phyloP scores from a whole-genome alignment of 768 basidiomycete genomes.

The Suillus plorans region DNA sequence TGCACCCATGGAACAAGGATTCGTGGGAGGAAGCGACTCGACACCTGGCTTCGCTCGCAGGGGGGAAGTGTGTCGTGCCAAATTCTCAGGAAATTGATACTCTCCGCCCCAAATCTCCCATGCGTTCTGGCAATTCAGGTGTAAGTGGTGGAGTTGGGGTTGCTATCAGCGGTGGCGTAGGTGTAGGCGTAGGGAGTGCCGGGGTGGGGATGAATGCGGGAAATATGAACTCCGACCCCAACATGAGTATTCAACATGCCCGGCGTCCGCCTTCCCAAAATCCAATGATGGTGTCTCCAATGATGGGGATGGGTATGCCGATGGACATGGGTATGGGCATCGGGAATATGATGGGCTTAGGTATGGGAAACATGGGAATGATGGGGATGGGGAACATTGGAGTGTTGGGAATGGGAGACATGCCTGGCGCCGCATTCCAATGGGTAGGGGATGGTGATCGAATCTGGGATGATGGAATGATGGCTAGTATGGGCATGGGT shows the following conservation, averaged over 20 bases:
- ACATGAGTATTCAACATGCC: constrained; percentile 15
- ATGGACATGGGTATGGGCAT: constrained; percentile 39
- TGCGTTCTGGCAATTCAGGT: constrained; percentile 37
- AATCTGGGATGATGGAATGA: constrained; percentile 45
- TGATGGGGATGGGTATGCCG: constrained; percentile 43
- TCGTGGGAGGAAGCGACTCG: constrained; percentile 64
- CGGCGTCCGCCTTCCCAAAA: constrained; percentile 15
- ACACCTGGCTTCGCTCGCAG: constrained; percentile 44
- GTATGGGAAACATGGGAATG: constrained; percentile 39
- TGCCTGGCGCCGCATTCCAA: constrained; percentile 26
- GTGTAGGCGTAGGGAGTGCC: constrained; percentile 14
- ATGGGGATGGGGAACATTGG: constrained; percentile 34
- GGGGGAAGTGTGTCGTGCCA: constrained; percentile 64
- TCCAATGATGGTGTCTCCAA: constrained; percentile 36
- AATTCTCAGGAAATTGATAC: constrained; percentile 79
- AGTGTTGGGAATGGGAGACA: constrained; percentile 39
- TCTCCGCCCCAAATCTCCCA: constrained; percentile 83
- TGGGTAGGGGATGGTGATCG: constrained; percentile 38
- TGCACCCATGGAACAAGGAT: constrained; percentile 56
- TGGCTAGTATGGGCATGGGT: constrained; percentile 34
- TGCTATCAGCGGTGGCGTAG: constrained; percentile 22
- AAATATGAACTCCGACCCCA: constrained; percentile 1
- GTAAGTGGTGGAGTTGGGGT: constrained; percentile 28
- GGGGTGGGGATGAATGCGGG: constrained; percentile 9
- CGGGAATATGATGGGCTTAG: constrained; percentile 36